A percentile compares a stretch with the other conserved stretches of the same genome.
phyloP scores from a whole-genome alignment of 495 filamentous ascomycete genomes.

The Talaromyces nanjingensis region DNA sequence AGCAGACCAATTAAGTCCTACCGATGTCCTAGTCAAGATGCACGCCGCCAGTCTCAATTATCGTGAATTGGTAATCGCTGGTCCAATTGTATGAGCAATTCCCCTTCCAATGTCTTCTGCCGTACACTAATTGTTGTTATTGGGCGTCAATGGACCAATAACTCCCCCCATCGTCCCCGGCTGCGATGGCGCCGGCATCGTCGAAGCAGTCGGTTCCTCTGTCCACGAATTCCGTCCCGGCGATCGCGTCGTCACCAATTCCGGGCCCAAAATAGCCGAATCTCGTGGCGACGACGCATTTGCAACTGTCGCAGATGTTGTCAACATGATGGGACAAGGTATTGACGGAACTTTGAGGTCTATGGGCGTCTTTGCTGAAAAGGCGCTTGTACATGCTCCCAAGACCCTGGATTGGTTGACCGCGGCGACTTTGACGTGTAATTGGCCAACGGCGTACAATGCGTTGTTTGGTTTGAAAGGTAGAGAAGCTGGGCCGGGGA shows the following conservation, averaged over 20 bases:
- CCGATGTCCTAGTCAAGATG: constrained; percentile 22
- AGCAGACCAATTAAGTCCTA: constrained; percentile 11
- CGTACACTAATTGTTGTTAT: not conserved
- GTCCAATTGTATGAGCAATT: constrained; percentile 8
- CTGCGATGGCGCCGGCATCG: constrained; percentile 62
- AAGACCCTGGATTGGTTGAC: constrained; percentile 14
- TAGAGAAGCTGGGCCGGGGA: constrained; percentile 37
- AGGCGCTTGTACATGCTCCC: constrained; percentile 44
- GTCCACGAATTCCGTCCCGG: constrained; percentile 12
- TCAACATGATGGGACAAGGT: constrained; percentile 10
- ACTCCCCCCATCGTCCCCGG: constrained; percentile 40
- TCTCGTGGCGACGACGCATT: constrained; percentile 12
- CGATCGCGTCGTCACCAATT: constrained; percentile 14
- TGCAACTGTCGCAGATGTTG: not conserved
- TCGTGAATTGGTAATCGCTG: constrained; percentile 15
- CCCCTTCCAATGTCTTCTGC: not conserved
- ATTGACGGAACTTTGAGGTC: constrained; percentile 41
- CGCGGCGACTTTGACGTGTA: constrained; percentile 23
- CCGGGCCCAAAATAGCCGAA: constrained; percentile 1
- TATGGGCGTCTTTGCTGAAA: constrained; percentile 71
- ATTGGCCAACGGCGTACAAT: constrained; percentile 21
- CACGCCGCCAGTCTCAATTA: constrained; percentile 20
- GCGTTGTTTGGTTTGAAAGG: constrained; percentile 54
- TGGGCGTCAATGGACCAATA: constrained; percentile 2
- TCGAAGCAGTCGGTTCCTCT: constrained; percentile 36